phyloP scores from a whole-genome alignment of 1,284 basidiomycete species.

The Trametes polyzona region DNA sequence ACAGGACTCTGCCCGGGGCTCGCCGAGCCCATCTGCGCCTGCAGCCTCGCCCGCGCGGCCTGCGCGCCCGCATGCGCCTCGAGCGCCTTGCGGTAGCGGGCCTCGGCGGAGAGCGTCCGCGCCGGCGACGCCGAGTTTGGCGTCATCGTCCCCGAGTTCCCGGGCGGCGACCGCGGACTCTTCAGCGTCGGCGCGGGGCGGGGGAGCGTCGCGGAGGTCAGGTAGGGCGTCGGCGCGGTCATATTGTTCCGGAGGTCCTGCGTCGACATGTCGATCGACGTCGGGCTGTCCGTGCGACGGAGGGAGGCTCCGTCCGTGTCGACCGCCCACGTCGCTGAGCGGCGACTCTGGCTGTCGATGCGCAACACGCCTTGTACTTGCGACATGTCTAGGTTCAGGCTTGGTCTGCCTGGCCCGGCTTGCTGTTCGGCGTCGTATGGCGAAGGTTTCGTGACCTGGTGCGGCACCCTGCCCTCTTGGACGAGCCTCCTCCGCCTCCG shows the following conservation, averaged over 20 bases:
- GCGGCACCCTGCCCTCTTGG: conserved; percentile 12
- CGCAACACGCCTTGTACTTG: conserved; percentile 15
- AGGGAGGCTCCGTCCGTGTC: conserved; percentile 10
- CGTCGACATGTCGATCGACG: conserved; percentile 26
- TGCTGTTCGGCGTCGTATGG: conserved; percentile 10
- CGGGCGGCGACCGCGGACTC: not conserved
- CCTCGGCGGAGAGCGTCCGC: conserved; percentile 16
- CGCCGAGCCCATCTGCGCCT: not conserved
- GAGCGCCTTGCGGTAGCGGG: conserved; percentile 26
- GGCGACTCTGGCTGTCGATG: conserved; percentile 12
- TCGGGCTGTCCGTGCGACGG: conserved; percentile 22
- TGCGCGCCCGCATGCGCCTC: conserved; percentile 25
- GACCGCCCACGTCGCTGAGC: conserved; percentile 17
- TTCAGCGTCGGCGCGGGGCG: not conserved
- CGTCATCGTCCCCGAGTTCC: conserved; percentile 2
- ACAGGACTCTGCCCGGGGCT: not conserved
- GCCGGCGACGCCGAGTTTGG: conserved; percentile 24
- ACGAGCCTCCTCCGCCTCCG: conserved; percentile 15
- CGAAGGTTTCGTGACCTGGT: conserved; percentile 26
- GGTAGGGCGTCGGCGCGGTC: conserved; percentile 17
- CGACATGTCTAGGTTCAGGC: conserved; percentile 26
- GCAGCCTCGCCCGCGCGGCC: conserved; percentile 15
- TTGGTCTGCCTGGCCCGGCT: conserved; percentile 10
- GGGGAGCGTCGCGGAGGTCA: conserved; percentile 19
- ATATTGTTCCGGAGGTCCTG: conserved; percentile 13